Evolutionary conservation across 208 protist genomes (phyloP), one percentile per base, ranked within the genome.

Genomic region (Jaenimonas drosophilae): DNA sequence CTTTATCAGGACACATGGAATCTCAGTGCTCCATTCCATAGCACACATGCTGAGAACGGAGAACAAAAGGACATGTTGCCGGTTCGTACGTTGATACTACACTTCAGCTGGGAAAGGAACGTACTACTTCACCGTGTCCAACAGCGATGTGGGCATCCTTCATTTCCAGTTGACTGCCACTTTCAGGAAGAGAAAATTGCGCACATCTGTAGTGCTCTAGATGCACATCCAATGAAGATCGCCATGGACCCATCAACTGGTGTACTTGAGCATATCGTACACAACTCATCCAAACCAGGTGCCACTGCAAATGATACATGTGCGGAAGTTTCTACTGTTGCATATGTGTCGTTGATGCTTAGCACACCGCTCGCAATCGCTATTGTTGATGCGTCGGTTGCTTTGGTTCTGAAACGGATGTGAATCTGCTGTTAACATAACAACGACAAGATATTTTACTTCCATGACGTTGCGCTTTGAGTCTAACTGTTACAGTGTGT

Each of bases 141-240:
- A 21, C 19, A 26, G 19, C 37, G 70, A 1, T 14, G 12, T 0
- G 4, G 12, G 2, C 64, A 72, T 26, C 70, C 70, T 2, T 59
- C 39, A 36, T 77, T 77, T 44, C 70, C 70, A 4, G 25, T 37
- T 0, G 32, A 30, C 3, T 11, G 5, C 0, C 45, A 49, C 4
- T 54, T 39, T 9, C 63, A 72, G 40, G 25, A 26, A 16, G 9
- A 30, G 4, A 77, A 77, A 49, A n/a, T 77, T 6, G 9, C 25
- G 6, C 9, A 20, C 12, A 58, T 58, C 24, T 49, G 54, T 11
- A 1, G 42, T 4, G 25, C 45, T 4, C 54, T 77, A 26, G 39
- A 45, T 5, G 27, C 9, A 20, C 29, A n/a, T n/a, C n/a, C n/a
- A n/a, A n/a, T n/a, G n/a, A n/a, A n/a, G n/a, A n/a, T n/a, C n/a